A percentile compares a stretch with the other conserved stretches of the same genome.
Conservation (phyloP, 2,329 filamentous ascomycete genomes). For the Colletotrichum cordylinicola region DNA sequence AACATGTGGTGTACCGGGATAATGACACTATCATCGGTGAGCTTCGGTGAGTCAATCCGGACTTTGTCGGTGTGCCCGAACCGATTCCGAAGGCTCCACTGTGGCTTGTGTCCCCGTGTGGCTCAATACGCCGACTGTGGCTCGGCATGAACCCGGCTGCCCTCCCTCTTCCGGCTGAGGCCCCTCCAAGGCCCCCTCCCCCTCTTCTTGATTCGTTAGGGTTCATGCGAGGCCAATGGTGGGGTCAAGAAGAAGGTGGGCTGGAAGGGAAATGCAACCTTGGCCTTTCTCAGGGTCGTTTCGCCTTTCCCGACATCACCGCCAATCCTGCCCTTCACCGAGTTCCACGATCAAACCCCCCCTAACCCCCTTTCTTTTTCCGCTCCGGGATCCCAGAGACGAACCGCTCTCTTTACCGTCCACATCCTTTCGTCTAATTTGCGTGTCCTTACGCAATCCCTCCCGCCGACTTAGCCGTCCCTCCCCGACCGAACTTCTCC, state of each 20-base stretch:
- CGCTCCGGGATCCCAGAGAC: not conserved
- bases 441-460: not conserved
- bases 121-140: not conserved
- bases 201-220: slow-evolving; percentile 15
- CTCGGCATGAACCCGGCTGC: not conserved
- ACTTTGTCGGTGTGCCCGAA: not conserved
- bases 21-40: not conserved
- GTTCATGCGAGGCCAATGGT: slow-evolving; percentile 7
- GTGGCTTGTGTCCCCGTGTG: not conserved
- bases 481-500: not conserved
- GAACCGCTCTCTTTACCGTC: not conserved
- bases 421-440: not conserved
- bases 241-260: not conserved
- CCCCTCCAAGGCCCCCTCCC: not conserved
- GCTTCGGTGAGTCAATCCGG: not conserved
- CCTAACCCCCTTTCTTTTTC: not conserved
- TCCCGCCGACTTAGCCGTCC: not conserved
- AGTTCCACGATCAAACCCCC: not conserved
- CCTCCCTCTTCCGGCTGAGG: not conserved
- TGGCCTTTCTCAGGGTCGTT: slow-evolving; percentile 17
- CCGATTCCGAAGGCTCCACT: not conserved
- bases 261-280: slow-evolving; percentile 16
- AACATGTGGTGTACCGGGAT: not conserved
- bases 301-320: slow-evolving; percentile 12
- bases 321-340: slow-evolving; percentile 6